phyloP scores from a whole-genome alignment of 345 rosid species.

The Erucastrum elatum region DNA sequence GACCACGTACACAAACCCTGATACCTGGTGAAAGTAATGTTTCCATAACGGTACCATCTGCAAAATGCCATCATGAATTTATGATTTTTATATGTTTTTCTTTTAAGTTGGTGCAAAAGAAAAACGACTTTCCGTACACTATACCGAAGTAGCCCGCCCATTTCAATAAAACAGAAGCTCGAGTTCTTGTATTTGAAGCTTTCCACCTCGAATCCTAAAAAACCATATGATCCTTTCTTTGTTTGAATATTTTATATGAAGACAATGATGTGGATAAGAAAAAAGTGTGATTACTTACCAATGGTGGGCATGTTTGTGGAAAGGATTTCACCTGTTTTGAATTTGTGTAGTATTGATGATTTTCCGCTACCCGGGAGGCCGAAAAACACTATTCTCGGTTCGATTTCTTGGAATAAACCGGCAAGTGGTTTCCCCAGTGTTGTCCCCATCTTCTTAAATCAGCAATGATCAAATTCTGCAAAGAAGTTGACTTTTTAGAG shows the following conservation, averaged over 20 bases:
- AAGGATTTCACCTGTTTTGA: constrained; percentile 29
- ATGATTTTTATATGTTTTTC: neutral
- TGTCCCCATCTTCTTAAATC: constrained; percentile 28
- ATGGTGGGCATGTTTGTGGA: constrained; percentile 9
- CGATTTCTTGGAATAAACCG: constrained; percentile 14
- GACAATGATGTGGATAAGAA: neutral
- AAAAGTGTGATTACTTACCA: constrained; percentile 3
- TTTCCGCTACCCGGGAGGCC: constrained; percentile 31
- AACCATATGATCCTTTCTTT: neutral
- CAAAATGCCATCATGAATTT: neutral
- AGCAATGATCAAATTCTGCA: neutral
- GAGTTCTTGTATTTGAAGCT: constrained; percentile 26
- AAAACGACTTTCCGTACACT: constrained; percentile 1
- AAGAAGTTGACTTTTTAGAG: neutral
- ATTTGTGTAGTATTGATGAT: constrained; percentile 29
- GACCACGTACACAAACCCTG: constrained; percentile 35
- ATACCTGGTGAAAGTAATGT: neutral
- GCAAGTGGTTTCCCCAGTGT: constrained; percentile 23
- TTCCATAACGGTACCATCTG: constrained; percentile 21
- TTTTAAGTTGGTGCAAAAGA: neutral
- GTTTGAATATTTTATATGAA: neutral
- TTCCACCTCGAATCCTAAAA: constrained; percentile 2
- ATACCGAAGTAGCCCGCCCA: constrained; percentile 16
- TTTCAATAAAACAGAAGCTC: constrained; percentile 11
- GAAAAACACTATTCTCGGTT: constrained; percentile 18